phyloP scores from a whole-genome alignment of 257 asterid species.

The Jacaranda copaia region DNA sequence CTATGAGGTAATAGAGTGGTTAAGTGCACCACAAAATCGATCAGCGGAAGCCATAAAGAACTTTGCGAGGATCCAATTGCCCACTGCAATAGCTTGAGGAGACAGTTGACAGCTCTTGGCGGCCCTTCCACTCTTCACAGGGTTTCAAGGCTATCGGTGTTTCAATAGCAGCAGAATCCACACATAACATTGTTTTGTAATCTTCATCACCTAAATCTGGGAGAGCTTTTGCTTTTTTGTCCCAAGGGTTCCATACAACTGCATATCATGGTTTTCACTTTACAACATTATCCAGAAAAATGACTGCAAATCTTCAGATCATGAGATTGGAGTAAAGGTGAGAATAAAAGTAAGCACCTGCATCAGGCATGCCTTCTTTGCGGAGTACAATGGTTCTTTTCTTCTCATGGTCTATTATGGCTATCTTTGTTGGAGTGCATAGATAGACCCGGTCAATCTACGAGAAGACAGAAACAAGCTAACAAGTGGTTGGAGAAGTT shows the following conservation, averaged over 20 bases:
- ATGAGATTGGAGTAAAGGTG: slow-evolving; percentile 13
- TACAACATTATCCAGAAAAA: slow-evolving; percentile 18
- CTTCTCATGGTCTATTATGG: slow-evolving; percentile 88
- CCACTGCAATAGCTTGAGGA: slow-evolving; percentile 94
- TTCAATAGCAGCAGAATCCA: slow-evolving; percentile 78
- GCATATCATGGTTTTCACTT: slow-evolving; percentile 36
- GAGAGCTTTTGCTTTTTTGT: slow-evolving; percentile 77
- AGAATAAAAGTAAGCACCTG: slow-evolving; percentile 53
- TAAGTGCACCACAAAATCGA: slow-evolving; percentile 37
- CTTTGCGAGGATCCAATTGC: slow-evolving; percentile 80
- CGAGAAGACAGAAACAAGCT: slow-evolving; percentile 27
- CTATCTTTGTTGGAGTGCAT: slow-evolving; percentile 83
- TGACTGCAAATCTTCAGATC: slow-evolving; percentile 25
- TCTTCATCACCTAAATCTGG: slow-evolving; percentile 77
- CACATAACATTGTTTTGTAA: slow-evolving; percentile 70
- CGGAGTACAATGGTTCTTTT: slow-evolving; percentile 79
- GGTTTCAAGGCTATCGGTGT: slow-evolving; percentile 68
- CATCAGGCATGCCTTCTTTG: slow-evolving; percentile 87
- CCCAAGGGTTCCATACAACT: slow-evolving; percentile 97
- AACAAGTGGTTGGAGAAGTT: slow-evolving; percentile 13
- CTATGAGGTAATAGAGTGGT: slow-evolving; percentile 41
- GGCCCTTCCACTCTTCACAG: slow-evolving; percentile 80
- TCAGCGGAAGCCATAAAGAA: slow-evolving; percentile 66
- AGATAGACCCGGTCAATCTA: slow-evolving; percentile 84
- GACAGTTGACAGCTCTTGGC: slow-evolving; percentile 78